These are phyloP conservation scores for Cladorrhinum sp. DNA, from an alignment of 2,329 filamentous ascomycete genomes.

Conservation along the genomic window DNA sequence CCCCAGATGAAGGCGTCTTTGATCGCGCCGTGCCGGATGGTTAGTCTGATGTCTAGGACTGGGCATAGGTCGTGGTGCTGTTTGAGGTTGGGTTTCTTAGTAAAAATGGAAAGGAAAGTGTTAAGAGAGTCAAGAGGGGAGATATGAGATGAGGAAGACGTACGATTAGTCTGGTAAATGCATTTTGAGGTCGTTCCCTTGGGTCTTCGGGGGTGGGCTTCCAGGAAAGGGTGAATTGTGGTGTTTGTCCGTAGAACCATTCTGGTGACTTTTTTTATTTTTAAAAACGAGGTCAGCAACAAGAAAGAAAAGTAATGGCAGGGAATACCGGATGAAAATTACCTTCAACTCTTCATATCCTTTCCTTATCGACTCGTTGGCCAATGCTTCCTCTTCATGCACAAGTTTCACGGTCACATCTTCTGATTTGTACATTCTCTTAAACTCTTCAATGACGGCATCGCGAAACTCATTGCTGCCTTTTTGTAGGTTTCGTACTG, in stretches of 20 bases:
- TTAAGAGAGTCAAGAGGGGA: neutral
- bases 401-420: neutral
- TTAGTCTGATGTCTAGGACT: conserved; percentile 35
- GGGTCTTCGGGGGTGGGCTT: conserved; percentile 58
- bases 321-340: conserved; percentile 32
- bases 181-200: conserved; percentile 40
- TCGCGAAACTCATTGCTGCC: conserved; percentile 43
- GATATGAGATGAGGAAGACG: conserved; percentile 23
- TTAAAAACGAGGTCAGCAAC: neutral
- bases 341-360: conserved; percentile 36
- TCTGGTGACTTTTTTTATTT: conserved; percentile 61
- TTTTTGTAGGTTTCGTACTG: conserved; percentile 66
- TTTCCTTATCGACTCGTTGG: conserved; percentile 39
- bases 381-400: conserved; percentile 44
- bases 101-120: neutral
- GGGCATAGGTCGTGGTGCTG: neutral
- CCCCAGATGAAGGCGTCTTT: conserved; percentile 29
- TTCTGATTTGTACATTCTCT: conserved; percentile 53
- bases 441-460: conserved; percentile 65
- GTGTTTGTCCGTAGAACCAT: conserved; percentile 86
- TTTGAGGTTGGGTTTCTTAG: conserved; percentile 10
- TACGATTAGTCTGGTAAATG: conserved; percentile 49
- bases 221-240: conserved; percentile 71
- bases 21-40: conserved; percentile 40
- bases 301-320: neutral